Conservation (phyloP, 306 rosid genomes). For the Castanea sativa region DNA sequence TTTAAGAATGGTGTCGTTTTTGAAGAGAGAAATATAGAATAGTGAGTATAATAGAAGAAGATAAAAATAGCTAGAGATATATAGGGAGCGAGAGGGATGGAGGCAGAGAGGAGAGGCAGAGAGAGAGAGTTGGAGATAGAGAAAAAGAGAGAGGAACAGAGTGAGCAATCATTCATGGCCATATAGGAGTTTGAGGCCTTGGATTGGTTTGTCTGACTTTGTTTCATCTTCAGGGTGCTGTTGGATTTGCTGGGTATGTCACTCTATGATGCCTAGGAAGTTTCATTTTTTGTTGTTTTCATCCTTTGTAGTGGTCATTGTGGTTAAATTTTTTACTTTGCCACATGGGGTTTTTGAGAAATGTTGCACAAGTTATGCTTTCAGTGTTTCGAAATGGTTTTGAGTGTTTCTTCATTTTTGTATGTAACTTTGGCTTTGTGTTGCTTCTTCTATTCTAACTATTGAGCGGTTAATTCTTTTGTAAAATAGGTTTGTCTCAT, state of each 20-base stretch:
- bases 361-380: background rate
- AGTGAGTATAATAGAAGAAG: constrained; percentile 12
- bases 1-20: constrained; percentile 22
- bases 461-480: background rate
- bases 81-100: background rate
- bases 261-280: background rate
- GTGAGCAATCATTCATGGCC: constrained; percentile 20
- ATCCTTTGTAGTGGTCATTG: background rate
- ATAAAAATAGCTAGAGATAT: constrained; percentile 8
- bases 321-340: background rate
- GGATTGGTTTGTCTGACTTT: constrained; percentile 31
- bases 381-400: background rate
- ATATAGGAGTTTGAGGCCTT: constrained; percentile 20
- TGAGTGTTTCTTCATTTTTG: background rate
- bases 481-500: background rate
- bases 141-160: background rate
- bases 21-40: constrained; percentile 15
- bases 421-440: background rate
- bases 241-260: constrained; percentile 28
- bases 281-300: background rate
- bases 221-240: constrained; percentile 9
- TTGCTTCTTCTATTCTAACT: background rate
- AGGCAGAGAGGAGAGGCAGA: background rate
- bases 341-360: background rate
- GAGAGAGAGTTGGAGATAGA: background rate